Evolutionary conservation across 176 grass and related monocot species (phyloP).

Genomic region (Dactylis glomerata): DNA sequence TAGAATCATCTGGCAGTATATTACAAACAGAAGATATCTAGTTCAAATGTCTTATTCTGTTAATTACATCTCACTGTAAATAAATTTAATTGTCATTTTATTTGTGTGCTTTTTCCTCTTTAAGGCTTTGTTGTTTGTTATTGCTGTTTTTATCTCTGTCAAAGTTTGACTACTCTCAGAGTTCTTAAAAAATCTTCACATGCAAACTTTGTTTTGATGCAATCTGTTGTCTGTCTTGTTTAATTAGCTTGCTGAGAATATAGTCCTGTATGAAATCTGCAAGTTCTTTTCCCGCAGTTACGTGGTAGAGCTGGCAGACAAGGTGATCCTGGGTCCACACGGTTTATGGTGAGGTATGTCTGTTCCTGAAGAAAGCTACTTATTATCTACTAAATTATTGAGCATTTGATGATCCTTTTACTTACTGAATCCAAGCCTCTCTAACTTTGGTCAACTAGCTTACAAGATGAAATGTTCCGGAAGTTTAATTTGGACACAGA

Average conservation of each 20-base stretch:
- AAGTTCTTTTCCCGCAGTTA: slow-evolving; percentile 47
- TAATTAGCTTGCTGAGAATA: neutral
- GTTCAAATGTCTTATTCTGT: neutral
- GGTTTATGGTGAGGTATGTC: slow-evolving; percentile 95
- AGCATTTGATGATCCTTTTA: neutral
- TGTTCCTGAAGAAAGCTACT: slow-evolving; percentile 16
- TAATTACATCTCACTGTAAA: slow-evolving; percentile 7
- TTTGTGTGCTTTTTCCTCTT: neutral
- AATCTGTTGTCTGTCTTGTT: neutral
- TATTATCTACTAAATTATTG: neutral
- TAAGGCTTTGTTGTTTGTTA: too few species aligned
- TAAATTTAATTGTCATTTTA: neutral
- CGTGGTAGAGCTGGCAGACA: slow-evolving; percentile 95
- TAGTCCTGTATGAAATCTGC: slow-evolving; percentile 4
- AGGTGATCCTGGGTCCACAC: slow-evolving; percentile 98
- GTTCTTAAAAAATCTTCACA: neutral
- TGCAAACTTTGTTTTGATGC: slow-evolving; percentile 6
- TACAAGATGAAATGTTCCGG: slow-evolving; percentile 99
- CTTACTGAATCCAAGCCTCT: neutral
- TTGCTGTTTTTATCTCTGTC: neutral
- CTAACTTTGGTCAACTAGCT: slow-evolving; percentile 48
- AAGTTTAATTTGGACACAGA: slow-evolving; percentile 98
- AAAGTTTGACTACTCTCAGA: neutral
- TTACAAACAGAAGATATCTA: slow-evolving; percentile 6
- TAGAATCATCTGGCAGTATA: slow-evolving; percentile 6